phyloP scores from a whole-genome alignment of 2,329 filamentous ascomycete genomes.

The Claviceps pusilla region DNA sequence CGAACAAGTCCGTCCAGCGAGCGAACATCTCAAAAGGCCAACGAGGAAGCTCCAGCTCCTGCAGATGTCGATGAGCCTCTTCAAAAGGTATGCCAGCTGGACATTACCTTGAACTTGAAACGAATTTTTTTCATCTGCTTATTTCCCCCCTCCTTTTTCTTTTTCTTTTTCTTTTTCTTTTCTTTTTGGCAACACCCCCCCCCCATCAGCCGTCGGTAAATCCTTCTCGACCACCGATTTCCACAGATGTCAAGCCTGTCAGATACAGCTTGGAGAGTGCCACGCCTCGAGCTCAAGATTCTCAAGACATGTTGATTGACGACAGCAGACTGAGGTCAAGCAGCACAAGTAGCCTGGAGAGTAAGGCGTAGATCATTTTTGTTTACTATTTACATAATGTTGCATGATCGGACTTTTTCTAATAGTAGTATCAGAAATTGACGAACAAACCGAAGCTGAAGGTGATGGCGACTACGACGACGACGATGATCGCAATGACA shows the following conservation, averaged over 20 bases:
- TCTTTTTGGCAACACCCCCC: background rate
- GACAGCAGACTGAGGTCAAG: constrained; percentile 44
- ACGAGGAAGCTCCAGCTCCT: constrained; percentile 21
- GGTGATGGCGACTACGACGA: constrained; percentile 25
- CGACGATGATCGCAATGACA: constrained; percentile 18
- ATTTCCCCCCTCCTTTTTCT: background rate
- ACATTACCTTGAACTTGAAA: background rate
- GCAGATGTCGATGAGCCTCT: constrained; percentile 9
- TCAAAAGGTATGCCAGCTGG: constrained; percentile 12
- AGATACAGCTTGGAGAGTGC: constrained; percentile 52
- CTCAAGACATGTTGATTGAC: constrained; percentile 54
- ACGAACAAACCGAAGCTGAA: constrained; percentile 36
- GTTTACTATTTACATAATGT: background rate
- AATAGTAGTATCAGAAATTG: constrained; percentile 31
- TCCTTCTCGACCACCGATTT: constrained; percentile 53
- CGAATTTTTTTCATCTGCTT: background rate
- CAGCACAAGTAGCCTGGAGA: constrained; percentile 62
- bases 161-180: background rate
- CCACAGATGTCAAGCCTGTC: constrained; percentile 55
- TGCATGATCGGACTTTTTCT: background rate
- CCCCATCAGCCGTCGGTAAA: constrained; percentile 7
- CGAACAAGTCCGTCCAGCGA: constrained; percentile 21
- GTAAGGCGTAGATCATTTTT: constrained; percentile 29
- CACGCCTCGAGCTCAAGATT: constrained; percentile 71
- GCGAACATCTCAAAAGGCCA: constrained; percentile 22